Conservation (phyloP, 2,329 filamentous ascomycete species). For the Juglanconis juglandina region DNA sequence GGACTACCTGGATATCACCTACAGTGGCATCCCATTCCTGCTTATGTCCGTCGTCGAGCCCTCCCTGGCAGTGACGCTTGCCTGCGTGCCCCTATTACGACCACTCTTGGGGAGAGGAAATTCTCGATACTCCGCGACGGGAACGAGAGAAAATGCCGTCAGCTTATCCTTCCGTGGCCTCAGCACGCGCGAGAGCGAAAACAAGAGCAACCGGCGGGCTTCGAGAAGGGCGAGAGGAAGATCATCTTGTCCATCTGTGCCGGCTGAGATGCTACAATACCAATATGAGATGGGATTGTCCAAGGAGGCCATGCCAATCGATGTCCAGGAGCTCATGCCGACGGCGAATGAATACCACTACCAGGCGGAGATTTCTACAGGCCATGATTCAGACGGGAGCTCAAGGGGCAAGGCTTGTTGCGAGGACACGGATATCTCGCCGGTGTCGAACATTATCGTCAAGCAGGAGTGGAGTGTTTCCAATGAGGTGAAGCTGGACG, state of each 20-base stretch:
- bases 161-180: background rate
- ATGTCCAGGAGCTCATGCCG: conserved; percentile 10
- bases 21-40: conserved; percentile 10
- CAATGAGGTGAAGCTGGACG: conserved; percentile 4
- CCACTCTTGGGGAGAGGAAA: conserved; percentile 31
- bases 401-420: background rate
- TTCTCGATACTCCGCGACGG: background rate
- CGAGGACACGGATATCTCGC: background rate
- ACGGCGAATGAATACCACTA: conserved; percentile 2
- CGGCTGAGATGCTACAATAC: conserved; percentile 4
- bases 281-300: conserved; percentile 10
- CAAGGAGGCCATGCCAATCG: conserved; percentile 5
- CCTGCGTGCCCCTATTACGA: conserved; percentile 38
- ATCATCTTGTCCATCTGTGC: background rate
- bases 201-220: background rate
- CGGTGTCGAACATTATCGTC: conserved; percentile 3
- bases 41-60: conserved; percentile 33
- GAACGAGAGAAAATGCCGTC: conserved; percentile 3
- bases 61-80: conserved; percentile 35
- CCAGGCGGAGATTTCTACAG: conserved; percentile 1
- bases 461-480: conserved; percentile 13
- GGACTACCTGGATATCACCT: conserved; percentile 9
- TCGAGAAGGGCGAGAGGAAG: background rate
- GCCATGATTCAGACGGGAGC: conserved; percentile 9
- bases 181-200: background rate